phyloP scores from a whole-genome alignment of 108 stramenopile genomes.

The Seminavis robusta region DNA sequence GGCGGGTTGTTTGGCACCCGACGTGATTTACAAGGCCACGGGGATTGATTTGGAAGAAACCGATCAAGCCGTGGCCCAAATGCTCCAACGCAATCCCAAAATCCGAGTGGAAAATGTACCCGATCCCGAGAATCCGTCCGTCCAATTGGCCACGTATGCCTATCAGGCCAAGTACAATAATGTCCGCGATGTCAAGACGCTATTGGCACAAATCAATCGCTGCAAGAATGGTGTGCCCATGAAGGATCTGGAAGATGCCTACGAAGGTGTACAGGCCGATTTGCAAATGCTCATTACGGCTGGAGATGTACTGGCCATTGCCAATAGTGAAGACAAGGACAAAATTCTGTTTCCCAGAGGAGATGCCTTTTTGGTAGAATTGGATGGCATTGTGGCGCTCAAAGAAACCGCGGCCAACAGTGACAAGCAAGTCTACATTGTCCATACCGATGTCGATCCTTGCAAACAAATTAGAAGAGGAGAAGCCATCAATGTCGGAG shows the following conservation, averaged over 20 bases:
- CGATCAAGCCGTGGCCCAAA: constrained; percentile 42
- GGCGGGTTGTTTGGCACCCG: constrained; percentile 65
- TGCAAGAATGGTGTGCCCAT: constrained; percentile 62
- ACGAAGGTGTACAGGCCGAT: constrained; percentile 74
- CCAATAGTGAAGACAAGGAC: constrained; percentile 73
- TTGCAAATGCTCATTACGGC: constrained; percentile 55
- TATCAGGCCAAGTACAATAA: constrained; percentile 75
- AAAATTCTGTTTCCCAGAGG: constrained; percentile 77
- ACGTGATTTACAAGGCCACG: constrained; percentile 63
- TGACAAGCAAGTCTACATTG: constrained; percentile 13
- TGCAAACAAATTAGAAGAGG: constrained; percentile 69
- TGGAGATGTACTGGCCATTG: constrained; percentile 71
- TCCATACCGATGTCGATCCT: constrained; percentile 70
- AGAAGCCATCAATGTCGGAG: constrained; percentile 75
- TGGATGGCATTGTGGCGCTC: constrained; percentile 65
- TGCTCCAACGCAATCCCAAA: constrained; percentile 68
- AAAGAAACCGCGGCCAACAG: background rate
- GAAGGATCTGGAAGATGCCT: constrained; percentile 67
- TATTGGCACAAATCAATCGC: constrained; percentile 81
- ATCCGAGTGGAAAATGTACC: constrained; percentile 72
- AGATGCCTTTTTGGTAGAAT: constrained; percentile 74
- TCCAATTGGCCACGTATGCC: constrained; percentile 61
- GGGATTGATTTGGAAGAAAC: constrained; percentile 71
- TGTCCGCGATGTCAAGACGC: constrained; percentile 50
- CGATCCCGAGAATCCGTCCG: constrained; percentile 80